phyloP scores from a whole-genome alignment of 345 rosid species.

The Ricinus communis region DNA sequence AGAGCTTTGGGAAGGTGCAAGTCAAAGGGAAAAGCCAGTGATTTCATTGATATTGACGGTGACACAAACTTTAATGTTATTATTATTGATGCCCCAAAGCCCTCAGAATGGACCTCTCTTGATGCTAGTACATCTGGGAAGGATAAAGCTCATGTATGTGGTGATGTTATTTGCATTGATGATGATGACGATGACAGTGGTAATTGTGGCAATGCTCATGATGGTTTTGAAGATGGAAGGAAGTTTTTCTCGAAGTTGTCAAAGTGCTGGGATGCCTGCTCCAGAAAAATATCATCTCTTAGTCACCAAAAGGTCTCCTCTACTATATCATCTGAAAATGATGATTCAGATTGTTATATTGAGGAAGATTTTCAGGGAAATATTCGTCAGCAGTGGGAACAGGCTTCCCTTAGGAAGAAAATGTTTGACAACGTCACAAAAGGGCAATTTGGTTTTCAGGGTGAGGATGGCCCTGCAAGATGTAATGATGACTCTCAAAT shows the following conservation, averaged over 20 bases:
- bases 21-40: neutral
- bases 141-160: neutral
- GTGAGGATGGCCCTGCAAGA: neutral
- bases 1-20: constrained; percentile 9
- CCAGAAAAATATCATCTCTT: constrained; percentile 4
- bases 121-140: neutral
- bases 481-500: neutral
- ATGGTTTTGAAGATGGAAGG: neutral
- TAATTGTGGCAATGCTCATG: neutral
- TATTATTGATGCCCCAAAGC: constrained; percentile 16
- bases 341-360: constrained; percentile 70
- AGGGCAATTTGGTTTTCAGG: neutral
- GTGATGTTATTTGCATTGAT: constrained; percentile 4
- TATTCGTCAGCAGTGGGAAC: constrained; percentile 16
- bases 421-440: neutral
- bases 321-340: constrained; percentile 37
- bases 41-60: constrained; percentile 4
- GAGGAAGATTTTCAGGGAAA: constrained; percentile 18
- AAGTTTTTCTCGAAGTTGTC: neutral
- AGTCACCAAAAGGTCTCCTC: neutral
- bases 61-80: constrained; percentile 1
- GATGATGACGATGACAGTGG: constrained; percentile 17
- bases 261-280: neutral
- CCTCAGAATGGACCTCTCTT: neutral
- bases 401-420: constrained; percentile 18